A percentile compares a stretch with the other conserved stretches of the same genome.
Conservation (phyloP, 352 stramenopile species). For the Pythium periplocum region DNA sequence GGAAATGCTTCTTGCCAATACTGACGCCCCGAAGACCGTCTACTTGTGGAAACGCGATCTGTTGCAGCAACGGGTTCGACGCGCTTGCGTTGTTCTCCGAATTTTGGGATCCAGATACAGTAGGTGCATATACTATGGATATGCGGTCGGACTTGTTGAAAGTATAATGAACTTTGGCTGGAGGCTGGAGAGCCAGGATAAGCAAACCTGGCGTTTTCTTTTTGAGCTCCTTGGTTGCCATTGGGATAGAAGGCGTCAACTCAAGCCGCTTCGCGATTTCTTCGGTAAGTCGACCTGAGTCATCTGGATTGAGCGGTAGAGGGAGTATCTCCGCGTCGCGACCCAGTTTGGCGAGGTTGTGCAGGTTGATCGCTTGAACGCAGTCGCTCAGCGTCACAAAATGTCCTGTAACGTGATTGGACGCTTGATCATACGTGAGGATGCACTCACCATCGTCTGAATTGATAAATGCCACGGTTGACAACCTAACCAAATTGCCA, state of each 20-base stretch:
- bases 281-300: constrained; percentile 33
- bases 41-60: constrained; percentile 36
- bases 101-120: background rate
- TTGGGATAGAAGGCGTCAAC: constrained; percentile 33
- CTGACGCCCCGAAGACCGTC: constrained; percentile 45
- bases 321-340: constrained; percentile 12
- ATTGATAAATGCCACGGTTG: constrained; percentile 30
- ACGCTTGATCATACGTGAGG: constrained; percentile 4
- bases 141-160: constrained; percentile 19
- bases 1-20: constrained; percentile 42
- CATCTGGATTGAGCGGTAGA: constrained; percentile 31
- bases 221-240: constrained; percentile 51
- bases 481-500: constrained; percentile 28
- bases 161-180: constrained; percentile 41
- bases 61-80: constrained; percentile 2
- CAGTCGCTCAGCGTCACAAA: constrained; percentile 31
- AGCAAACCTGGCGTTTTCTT: constrained; percentile 24
- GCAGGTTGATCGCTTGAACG: constrained; percentile 56
- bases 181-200: constrained; percentile 39
- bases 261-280: constrained; percentile 27
- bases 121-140: constrained; percentile 3
- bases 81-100: background rate
- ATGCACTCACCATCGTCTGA: constrained; percentile 20
- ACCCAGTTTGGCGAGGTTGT: constrained; percentile 23
- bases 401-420: background rate